These are phyloP conservation scores for Leccinum sublutescens DNA, from an alignment of 768 basidiomycete species.

Conservation along the genomic window DNA sequence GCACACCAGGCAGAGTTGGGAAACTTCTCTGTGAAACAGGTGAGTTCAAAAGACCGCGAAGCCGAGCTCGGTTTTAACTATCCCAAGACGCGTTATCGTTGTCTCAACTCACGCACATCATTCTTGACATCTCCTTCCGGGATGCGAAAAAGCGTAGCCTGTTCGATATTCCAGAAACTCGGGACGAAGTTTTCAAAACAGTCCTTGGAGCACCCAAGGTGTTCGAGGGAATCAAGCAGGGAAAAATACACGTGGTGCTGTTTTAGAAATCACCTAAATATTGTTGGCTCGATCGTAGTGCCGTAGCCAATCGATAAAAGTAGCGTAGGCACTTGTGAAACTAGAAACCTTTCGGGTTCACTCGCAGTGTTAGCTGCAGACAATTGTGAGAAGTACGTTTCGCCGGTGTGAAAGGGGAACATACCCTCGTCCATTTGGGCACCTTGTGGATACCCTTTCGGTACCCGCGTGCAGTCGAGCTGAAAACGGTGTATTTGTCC, in stretches of 20 bases:
- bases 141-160: conserved; percentile 77
- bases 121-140: conserved; percentile 70
- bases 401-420: conserved; percentile 25
- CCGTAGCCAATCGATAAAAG: conserved; percentile 10
- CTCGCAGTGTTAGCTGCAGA: conserved; percentile 73
- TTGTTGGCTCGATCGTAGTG: neutral
- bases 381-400: conserved; percentile 8
- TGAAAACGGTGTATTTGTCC: conserved; percentile 96
- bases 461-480: conserved; percentile 66
- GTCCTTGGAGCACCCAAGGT: conserved; percentile 65
- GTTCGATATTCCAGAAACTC: conserved; percentile 80
- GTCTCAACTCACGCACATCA: conserved; percentile 78
- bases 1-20: conserved; percentile 88
- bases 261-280: conserved; percentile 45
- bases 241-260: conserved; percentile 77
- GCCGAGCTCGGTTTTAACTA: neutral
- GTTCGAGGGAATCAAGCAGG: conserved; percentile 60
- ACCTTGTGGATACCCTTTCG: conserved; percentile 96
- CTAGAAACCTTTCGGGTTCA: conserved; percentile 92
- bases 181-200: conserved; percentile 75
- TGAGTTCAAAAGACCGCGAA: conserved; percentile 29
- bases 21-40: conserved; percentile 78
- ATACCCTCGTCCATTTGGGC: conserved; percentile 93
- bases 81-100: conserved; percentile 64
- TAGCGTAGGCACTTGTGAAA: conserved; percentile 35